Evolutionary conservation across 148 eudicot species (phyloP).

Genomic region (Salicornia ramosissima): DNA sequence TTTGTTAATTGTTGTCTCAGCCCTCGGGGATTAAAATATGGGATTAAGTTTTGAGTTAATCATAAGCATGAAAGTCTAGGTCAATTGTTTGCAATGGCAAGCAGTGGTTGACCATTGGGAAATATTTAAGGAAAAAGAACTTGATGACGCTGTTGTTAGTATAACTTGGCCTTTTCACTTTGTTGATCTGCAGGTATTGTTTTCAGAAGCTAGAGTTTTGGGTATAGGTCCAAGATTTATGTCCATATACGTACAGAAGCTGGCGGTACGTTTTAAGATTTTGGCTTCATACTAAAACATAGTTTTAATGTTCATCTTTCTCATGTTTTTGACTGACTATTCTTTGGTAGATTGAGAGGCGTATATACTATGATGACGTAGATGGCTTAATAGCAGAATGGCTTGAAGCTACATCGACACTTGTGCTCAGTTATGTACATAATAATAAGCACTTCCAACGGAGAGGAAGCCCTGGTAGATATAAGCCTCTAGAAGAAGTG

Average conservation of each 20-base stretch:
- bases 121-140: neutral
- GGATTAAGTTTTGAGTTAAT: neutral
- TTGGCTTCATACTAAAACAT: neutral
- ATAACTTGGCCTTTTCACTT: neutral
- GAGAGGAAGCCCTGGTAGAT: slow-evolving; percentile 50
- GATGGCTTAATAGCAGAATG: slow-evolving; percentile 76
- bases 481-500: slow-evolving; percentile 57
- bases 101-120: neutral
- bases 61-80: neutral
- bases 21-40: neutral
- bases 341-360: slow-evolving; percentile 64
- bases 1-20: neutral
- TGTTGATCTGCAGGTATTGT: slow-evolving; percentile 49
- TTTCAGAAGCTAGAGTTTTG: slow-evolving; percentile 82
- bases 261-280: slow-evolving; percentile 55
- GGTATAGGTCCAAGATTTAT: slow-evolving; percentile 90
- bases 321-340: neutral
- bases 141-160: neutral
- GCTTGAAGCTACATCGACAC: slow-evolving; percentile 77
- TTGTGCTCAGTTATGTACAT: slow-evolving; percentile 45
- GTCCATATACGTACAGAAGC: slow-evolving; percentile 68
- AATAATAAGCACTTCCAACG: slow-evolving; percentile 42
- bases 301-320: neutral
- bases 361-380: slow-evolving; percentile 82
- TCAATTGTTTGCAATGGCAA: neutral